phyloP scores from a whole-genome alignment of 805 yeast genomes.

The Ogataea siamensis region DNA sequence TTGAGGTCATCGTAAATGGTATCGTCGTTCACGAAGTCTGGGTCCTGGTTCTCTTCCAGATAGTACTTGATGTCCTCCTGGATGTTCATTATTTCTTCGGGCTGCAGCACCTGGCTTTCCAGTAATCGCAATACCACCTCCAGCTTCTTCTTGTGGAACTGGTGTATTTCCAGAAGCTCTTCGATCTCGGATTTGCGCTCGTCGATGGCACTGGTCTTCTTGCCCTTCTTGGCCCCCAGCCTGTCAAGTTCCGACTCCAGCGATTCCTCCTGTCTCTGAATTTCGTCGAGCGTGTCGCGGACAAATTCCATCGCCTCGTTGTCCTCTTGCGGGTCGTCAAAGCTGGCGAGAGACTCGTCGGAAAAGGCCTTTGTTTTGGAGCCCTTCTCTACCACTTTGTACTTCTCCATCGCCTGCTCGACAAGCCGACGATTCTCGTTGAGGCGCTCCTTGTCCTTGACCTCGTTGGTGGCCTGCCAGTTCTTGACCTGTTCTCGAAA shows the following conservation, averaged over 20 bases:
- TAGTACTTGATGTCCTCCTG: conserved; percentile 91
- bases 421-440: conserved; percentile 44
- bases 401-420: conserved; percentile 56
- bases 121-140: conserved; percentile 74
- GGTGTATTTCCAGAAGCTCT: conserved; percentile 68
- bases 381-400: conserved; percentile 56
- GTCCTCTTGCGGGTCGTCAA: conserved; percentile 62
- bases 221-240: conserved; percentile 52
- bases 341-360: conserved; percentile 52
- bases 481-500: conserved; percentile 58
- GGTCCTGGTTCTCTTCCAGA: conserved; percentile 90
- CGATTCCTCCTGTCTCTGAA: conserved; percentile 74
- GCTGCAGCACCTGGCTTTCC: conserved; percentile 74
- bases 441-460: conserved; percentile 44
- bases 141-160: conserved; percentile 72
- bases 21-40: conserved; percentile 92
- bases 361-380: conserved; percentile 57
- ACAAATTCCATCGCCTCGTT: conserved; percentile 72
- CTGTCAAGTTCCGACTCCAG: conserved; percentile 70
- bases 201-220: conserved; percentile 42
- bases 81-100: conserved; percentile 70
- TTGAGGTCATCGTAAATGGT: conserved; percentile 87
- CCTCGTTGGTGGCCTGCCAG: conserved; percentile 55
- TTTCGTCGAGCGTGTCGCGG: conserved; percentile 68
- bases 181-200: conserved; percentile 57